These are phyloP conservation scores for Diplogelasinospora grovesii DNA, from an alignment of 495 filamentous ascomycete genomes.

Conservation along the genomic window DNA sequence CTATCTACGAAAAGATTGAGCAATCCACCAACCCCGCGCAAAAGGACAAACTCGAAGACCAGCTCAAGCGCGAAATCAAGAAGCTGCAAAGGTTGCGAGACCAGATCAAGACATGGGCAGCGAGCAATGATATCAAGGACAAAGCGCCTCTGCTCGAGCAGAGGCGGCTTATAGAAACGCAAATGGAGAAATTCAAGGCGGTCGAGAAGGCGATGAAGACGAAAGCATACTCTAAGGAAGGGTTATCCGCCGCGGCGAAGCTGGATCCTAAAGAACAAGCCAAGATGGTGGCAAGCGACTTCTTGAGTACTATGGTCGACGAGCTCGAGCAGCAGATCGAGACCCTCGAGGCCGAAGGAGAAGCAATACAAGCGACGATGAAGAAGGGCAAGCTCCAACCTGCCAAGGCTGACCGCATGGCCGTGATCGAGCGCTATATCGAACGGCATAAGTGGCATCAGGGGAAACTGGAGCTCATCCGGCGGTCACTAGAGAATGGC, in stretches of 20 bases:
- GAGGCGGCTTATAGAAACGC: constrained; percentile 90
- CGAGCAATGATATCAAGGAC: constrained; percentile 97
- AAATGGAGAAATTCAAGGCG: constrained; percentile 99
- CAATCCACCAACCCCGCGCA: constrained; percentile 85
- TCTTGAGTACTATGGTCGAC: constrained; percentile 81
- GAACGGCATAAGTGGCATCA: constrained; percentile 97
- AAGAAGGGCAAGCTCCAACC: constrained; percentile 89
- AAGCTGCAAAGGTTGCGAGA: constrained; percentile 95
- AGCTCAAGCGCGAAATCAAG: constrained; percentile 98
- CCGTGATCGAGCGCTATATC: constrained; percentile 72
- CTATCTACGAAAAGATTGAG: constrained; percentile 92
- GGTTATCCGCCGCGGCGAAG: constrained; percentile 80
- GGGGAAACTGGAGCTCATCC: constrained; percentile 82
- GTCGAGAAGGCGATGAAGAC: constrained; percentile 99
- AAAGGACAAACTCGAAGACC: constrained; percentile 96
- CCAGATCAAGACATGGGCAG: constrained; percentile 98
- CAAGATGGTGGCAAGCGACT: constrained; percentile 78
- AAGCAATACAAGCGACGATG: constrained; percentile 75
- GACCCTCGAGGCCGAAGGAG: constrained; percentile 81
- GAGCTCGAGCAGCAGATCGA: constrained; percentile 92
- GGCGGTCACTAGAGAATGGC: constrained; percentile 86
- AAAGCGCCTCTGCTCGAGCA: constrained; percentile 92
- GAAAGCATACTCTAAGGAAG: constrained; percentile 98
- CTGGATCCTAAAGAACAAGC: constrained; percentile 93
- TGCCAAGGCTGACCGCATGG: constrained; percentile 76